Evolutionary conservation across 129 eudicot genomes (phyloP).

Genomic region (Tagetes patula): DNA sequence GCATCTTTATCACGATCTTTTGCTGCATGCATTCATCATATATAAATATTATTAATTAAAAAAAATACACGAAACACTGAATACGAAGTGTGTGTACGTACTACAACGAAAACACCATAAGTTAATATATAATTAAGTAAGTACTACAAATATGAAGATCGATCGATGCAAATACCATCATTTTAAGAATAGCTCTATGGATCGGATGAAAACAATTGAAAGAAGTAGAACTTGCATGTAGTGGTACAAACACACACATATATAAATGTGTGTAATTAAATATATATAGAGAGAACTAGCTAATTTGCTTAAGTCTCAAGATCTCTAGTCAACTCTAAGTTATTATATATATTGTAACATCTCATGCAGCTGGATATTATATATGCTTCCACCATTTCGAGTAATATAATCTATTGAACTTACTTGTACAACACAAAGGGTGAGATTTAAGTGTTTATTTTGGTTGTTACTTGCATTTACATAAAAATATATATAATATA

Average conservation of each 20-base stretch:
- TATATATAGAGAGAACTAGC: not conserved
- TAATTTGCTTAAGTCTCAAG: not conserved
- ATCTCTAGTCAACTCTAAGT: not conserved
- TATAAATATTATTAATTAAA: not conserved
- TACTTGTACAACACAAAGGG: too few species aligned
- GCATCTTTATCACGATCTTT: constrained; percentile 34
- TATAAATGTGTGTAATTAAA: not conserved
- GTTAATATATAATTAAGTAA: too few species aligned
- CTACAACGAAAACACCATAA: not conserved
- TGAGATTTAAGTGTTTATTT: too few species aligned
- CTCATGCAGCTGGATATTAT: too few species aligned
- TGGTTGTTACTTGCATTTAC: too few species aligned
- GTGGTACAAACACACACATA: not conserved
- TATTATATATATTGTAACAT: not conserved
- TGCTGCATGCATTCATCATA: constrained; percentile 29
- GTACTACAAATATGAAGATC: not conserved
- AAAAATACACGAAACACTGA: not conserved
- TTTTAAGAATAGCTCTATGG: not conserved
- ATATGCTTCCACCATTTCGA: too few species aligned
- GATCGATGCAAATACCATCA: constrained; percentile 12
- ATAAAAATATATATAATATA: too few species aligned
- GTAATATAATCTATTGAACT: too few species aligned
- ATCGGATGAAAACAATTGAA: not conserved
- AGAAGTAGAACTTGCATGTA: not conserved
- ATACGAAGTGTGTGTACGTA: not conserved